phyloP scores from a whole-genome alignment of 2,329 filamentous ascomycete species.

The Parafenestella ontariensis region DNA sequence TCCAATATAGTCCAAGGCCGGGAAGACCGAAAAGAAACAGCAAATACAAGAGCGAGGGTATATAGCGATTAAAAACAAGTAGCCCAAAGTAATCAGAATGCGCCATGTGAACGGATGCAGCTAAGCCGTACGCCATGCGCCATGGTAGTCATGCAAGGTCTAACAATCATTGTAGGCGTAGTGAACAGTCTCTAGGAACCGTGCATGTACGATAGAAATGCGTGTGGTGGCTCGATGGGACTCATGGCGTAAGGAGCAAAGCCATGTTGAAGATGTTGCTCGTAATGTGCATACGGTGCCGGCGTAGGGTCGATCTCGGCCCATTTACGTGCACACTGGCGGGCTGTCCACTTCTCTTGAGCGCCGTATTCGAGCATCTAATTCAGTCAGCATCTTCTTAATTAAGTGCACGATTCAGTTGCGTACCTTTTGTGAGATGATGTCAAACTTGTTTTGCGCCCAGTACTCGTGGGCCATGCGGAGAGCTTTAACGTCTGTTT shows the following conservation, averaged over 20 bases:
- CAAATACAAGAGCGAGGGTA: background rate
- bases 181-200: conserved; percentile 23
- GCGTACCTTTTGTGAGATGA: conserved; percentile 58
- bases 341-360: conserved; percentile 59
- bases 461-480: conserved; percentile 61
- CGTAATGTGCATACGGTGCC: conserved; percentile 43
- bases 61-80: background rate
- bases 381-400: conserved; percentile 10
- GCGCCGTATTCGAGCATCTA: conserved; percentile 62
- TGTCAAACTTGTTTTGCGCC: conserved; percentile 62
- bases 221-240: conserved; percentile 39
- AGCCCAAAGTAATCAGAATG: background rate
- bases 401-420: background rate
- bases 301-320: conserved; percentile 52
- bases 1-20: too few species aligned
- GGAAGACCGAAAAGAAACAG: background rate
- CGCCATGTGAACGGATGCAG: background rate
- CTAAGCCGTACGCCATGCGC: background rate
- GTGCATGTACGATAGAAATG: conserved; percentile 43
- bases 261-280: conserved; percentile 39
- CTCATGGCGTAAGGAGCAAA: conserved; percentile 48
- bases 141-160: background rate
- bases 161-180: background rate
- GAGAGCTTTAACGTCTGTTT: conserved; percentile 58
- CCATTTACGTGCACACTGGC: conserved; percentile 60